Evolutionary conservation across 2,329 filamentous ascomycete species (phyloP).

Genomic region (Albifimbria verrucaria): DNA sequence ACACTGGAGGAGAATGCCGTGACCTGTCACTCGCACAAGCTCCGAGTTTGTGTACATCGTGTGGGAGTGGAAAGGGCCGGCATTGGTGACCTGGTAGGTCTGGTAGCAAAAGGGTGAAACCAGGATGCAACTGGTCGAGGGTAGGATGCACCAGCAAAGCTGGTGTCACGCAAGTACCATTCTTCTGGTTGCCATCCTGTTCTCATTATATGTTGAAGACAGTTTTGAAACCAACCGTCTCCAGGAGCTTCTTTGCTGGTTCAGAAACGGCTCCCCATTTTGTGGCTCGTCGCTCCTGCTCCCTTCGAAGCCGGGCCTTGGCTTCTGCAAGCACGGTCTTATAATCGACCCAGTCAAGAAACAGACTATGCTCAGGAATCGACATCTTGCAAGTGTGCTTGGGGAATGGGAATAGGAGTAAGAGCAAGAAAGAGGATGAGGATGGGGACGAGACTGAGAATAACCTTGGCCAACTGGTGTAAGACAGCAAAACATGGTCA

Average conservation of each 20-base stretch:
- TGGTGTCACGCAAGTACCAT: no score
- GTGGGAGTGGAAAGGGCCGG: neutral
- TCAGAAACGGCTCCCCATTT: neutral
- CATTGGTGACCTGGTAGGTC: neutral
- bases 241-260: neutral
- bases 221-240: neutral
- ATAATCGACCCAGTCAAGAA: no score
- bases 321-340: neutral
- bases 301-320: neutral
- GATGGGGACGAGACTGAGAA: no score
- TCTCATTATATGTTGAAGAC: neutral
- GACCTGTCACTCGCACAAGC: neutral
- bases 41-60: neutral
- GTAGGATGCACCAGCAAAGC: neutral
- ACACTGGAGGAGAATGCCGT: neutral
- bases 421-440: no score
- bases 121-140: neutral
- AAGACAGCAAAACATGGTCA: no score
- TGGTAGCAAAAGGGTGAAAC: neutral
- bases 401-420: no score
- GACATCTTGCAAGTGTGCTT: no score
- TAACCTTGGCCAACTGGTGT: no score
- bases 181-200: neutral
- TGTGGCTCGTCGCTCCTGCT: neutral
- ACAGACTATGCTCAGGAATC: no score